Evolutionary conservation across 1,284 basidiomycete species (phyloP).

Genomic region (Anthracocystis setariae): DNA sequence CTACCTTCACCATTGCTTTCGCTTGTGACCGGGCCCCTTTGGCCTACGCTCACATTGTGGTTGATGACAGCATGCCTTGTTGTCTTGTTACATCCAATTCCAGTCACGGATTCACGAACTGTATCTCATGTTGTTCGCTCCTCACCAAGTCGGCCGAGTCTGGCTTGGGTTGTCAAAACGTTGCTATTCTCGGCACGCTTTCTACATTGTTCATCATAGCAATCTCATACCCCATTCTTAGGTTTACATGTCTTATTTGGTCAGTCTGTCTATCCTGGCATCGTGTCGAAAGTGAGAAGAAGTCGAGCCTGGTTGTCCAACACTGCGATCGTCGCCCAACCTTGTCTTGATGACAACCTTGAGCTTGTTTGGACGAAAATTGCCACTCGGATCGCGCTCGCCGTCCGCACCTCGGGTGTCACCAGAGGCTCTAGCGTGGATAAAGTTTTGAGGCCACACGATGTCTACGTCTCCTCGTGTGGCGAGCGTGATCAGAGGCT

Average conservation of each 20-base stretch:
- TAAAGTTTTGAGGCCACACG: background rate
- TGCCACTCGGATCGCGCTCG: background rate
- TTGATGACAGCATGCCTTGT: background rate
- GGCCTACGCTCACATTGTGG: slow-evolving; percentile 1
- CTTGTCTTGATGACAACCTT: background rate
- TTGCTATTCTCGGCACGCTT: slow-evolving; percentile 7
- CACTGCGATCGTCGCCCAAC: background rate
- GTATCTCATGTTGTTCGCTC: slow-evolving; percentile 10
- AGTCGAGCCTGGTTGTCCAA: background rate
- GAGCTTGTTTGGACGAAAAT: background rate
- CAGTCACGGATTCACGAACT: slow-evolving; percentile 31
- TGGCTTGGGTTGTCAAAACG: slow-evolving; percentile 11
- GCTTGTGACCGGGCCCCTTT: background rate
- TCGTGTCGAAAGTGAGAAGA: background rate
- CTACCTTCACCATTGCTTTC: slow-evolving; percentile 3
- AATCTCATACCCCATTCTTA: slow-evolving; percentile 34
- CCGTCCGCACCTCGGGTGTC: background rate
- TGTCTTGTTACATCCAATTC: background rate
- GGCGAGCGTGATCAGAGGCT: too few species aligned
- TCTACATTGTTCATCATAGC: slow-evolving; percentile 15
- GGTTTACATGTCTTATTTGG: background rate
- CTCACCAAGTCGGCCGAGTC: background rate
- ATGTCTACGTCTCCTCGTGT: too few species aligned
- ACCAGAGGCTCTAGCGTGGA: background rate
- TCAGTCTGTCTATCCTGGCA: background rate